Evolutionary conservation across 352 stramenopile genomes (phyloP), one percentile per base, ranked within the genome.

Genomic region (Aphanomyces astaci): DNA sequence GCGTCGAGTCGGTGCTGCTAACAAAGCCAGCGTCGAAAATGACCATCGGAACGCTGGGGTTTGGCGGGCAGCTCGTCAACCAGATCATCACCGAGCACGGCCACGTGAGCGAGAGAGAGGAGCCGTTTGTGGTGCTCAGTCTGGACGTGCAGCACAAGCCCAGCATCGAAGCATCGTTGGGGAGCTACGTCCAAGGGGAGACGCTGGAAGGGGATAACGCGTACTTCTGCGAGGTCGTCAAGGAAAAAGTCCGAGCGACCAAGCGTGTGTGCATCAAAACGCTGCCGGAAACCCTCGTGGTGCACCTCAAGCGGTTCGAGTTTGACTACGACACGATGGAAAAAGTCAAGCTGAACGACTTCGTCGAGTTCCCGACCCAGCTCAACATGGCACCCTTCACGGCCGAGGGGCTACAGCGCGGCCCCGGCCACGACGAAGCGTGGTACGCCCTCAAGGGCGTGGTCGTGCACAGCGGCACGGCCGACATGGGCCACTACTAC

Each of bases 401-500:
- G 3, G 89, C 86, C 28, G 2, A 62, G 40, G 27, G 48, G 19
- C 19, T 28, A 9, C 24, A 17, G 19, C 13, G 15, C 7, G 33
- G 28, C 24, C 70, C 17, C 11, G 64, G 73, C 2, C 32, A 40
- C 11, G 24, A 32, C 13, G 52, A 59, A 43, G 64, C 51, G 4
- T 76, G 92, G 77, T 98, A 98, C 67, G 81, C 96, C 24, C 82
- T 98, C 5, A 81, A 89, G 4, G 93, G 93, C 9, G 80, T 98
- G 17, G 88, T 98, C 19, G 90, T 98, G 3, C 94, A 98, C 72
- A 96, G 84, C 0, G 93, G 94, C 0, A 97, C 89, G 22, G 82
- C 87, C 0, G 88, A 98, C 60, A 95, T 83, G 54, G 94, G 94
- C 0, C 94, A 98, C 78, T 98, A 98, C 71, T 98, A 98, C 72